These are phyloP conservation scores for Incumbomyces lentus DNA, from an alignment of 2,329 filamentous ascomycete species.

Conservation along the genomic window DNA sequence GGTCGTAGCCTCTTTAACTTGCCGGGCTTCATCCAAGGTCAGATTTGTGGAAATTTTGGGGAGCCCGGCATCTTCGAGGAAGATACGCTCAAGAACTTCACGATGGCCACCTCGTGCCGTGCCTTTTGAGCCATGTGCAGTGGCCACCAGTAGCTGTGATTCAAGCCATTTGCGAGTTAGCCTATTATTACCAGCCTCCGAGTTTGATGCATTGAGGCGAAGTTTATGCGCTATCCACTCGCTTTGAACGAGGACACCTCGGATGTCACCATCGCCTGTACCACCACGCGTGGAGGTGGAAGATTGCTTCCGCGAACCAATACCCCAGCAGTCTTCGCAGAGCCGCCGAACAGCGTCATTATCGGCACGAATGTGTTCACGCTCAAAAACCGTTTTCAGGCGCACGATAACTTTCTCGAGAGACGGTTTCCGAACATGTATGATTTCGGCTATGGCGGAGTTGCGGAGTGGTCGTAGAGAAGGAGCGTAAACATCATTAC, in stretches of 20 bases:
- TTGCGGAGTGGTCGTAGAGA: slow-evolving; percentile 79
- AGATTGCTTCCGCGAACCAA: slow-evolving; percentile 47
- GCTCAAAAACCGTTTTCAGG: slow-evolving; percentile 74
- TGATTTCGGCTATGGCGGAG: slow-evolving; percentile 73
- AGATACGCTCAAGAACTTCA: slow-evolving; percentile 57
- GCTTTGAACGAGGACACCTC: slow-evolving; percentile 53
- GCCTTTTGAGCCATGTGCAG: slow-evolving; percentile 41
- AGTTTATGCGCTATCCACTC: slow-evolving; percentile 57
- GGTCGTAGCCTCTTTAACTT: slow-evolving; percentile 26
- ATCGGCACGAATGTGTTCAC: slow-evolving; percentile 80
- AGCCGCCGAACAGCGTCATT: slow-evolving; percentile 72
- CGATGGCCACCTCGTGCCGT: slow-evolving; percentile 53
- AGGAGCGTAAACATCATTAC: slow-evolving; percentile 93
- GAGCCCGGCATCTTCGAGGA: slow-evolving; percentile 54
- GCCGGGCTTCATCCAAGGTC: slow-evolving; percentile 26
- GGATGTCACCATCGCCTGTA: slow-evolving; percentile 45
- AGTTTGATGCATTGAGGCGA: slow-evolving; percentile 26
- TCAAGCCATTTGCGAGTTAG: slow-evolving; percentile 53
- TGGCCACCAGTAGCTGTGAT: slow-evolving; percentile 43
- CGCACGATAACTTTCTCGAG: slow-evolving; percentile 75
- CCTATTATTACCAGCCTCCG: slow-evolving; percentile 19
- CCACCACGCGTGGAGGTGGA: slow-evolving; percentile 33
- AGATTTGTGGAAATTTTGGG: slow-evolving; percentile 37
- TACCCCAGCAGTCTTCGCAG: slow-evolving; percentile 57
- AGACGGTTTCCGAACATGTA: slow-evolving; percentile 81